Evolutionary conservation across 495 filamentous ascomycete genomes (phyloP).

Genomic region (Penicillium subrubescens): DNA sequence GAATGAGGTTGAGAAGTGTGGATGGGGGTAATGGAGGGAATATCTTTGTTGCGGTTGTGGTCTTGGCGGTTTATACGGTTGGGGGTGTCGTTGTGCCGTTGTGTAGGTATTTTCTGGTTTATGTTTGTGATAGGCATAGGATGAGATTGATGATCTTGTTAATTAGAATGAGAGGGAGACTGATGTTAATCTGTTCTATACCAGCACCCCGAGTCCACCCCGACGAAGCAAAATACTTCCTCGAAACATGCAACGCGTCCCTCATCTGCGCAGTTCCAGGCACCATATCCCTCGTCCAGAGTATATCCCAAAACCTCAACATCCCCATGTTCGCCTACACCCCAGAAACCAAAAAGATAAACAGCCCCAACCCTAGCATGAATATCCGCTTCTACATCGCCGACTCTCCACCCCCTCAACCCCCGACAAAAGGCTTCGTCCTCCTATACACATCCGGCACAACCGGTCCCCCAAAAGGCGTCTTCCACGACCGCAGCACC

Average conservation of each 20-base stretch:
- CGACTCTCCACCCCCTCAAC: background rate
- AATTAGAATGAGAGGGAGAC: background rate
- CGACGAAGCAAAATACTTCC: background rate
- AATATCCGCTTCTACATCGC: background rate
- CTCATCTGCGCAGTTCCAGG: conserved; percentile 1
- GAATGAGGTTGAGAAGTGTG: background rate
- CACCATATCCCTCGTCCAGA: background rate
- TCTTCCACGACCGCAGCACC: background rate
- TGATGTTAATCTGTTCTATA: background rate
- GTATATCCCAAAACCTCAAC: background rate
- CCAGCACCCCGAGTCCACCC: background rate
- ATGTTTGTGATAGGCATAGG: background rate
- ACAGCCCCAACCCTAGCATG: background rate
- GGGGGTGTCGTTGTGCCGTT: background rate
- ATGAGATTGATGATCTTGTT: background rate
- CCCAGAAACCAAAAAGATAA: background rate
- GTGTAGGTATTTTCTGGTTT: background rate
- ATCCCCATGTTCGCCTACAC: background rate
- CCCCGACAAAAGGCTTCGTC: background rate
- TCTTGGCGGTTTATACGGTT: background rate
- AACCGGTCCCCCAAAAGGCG: background rate
- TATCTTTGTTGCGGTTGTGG: conserved; percentile 3
- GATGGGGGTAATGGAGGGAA: background rate
- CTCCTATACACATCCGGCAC: conserved; percentile 1
- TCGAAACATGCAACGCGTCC: background rate